Evolutionary conservation across 495 filamentous ascomycete genomes (phyloP), one percentile per base, ranked within the genome.

Genomic region (Chaetomium cochliodes): DNA sequence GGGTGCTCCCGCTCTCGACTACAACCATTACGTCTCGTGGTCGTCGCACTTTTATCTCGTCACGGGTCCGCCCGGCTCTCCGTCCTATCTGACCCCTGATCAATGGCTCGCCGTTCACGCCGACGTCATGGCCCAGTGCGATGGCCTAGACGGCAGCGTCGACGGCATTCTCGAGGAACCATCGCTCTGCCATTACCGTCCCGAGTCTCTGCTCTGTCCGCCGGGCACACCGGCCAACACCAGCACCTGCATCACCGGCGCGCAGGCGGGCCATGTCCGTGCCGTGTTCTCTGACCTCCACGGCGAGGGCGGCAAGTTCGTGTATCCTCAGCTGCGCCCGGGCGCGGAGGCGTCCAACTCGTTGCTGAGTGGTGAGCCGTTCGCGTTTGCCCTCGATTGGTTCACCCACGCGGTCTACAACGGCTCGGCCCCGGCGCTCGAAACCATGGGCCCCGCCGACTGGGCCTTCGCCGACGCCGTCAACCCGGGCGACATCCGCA

Each of bases 151-250:
- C 70, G 88, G 88, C 2, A 76, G 84, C 0, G 72, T 77, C 7
- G 89, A 91, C 67, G 84, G 81, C 33, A 86, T 91, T 69, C 85
- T 92, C 65, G 86, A 85, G 66, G 76, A 82, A 54, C 85, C 88
- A 0, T 75, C 79, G 46, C 73, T 80, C 18, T 92, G 88, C 76
- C 72, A 80, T 30, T 84, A 89, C 25, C 69, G 82, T 51, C 76
- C 84, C 7, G 79, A 82, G 58, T 73, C 76, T 0, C 70, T 91
- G 39, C 79, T 83, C 15, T 90, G 89, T 71, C 66, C 68, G 37
- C n/a, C 54, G 7, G 30, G 37, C 46, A 46, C 51, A 13, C 18
- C 46, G 9, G 12, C 72, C 15, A 70, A 75, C 50, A 75, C 76
- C 0, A 71, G 66, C 2, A 65, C 68, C 5, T 91, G 89, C 66